Conservation (phyloP, 768 basidiomycete species). For the Xanthoconium purpureum region DNA sequence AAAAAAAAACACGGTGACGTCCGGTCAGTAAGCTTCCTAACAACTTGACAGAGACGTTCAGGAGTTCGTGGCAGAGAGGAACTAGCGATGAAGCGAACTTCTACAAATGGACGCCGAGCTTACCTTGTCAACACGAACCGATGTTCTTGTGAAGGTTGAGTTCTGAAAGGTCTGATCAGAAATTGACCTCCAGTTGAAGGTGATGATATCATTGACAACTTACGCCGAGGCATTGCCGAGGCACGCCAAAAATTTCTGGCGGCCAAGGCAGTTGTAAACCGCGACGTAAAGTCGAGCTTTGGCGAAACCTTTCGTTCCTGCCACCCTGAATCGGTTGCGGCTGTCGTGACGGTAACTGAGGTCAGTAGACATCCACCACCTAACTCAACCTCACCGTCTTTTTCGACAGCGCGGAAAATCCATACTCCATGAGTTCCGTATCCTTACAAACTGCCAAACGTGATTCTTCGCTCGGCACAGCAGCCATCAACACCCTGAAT, state of each 20-base stretch:
- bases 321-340: slow-evolving; percentile 2
- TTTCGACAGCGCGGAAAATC: too few species aligned
- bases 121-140: slow-evolving; percentile 1
- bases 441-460: slow-evolving; percentile 4
- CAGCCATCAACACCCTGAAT: slow-evolving; percentile 8
- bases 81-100: background rate
- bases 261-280: background rate
- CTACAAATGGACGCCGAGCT: slow-evolving; percentile 1
- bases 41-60: background rate
- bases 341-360: slow-evolving; percentile 9
- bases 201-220: background rate
- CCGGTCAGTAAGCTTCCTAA: background rate
- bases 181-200: background rate
- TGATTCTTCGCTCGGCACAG: background rate
- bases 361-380: background rate
- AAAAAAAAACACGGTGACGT: background rate
- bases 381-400: background rate
- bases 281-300: background rate
- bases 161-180: slow-evolving; percentile 6
- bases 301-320: background rate
- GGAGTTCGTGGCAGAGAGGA: background rate
- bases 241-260: background rate
- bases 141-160: background rate
- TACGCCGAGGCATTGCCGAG: background rate
- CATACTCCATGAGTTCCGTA: background rate